Percentiles rank a stretch among this genome's conserved stretches.
phyloP scores from a whole-genome alignment of 495 filamentous ascomycete genomes.

The Lepidopterella palustris region DNA sequence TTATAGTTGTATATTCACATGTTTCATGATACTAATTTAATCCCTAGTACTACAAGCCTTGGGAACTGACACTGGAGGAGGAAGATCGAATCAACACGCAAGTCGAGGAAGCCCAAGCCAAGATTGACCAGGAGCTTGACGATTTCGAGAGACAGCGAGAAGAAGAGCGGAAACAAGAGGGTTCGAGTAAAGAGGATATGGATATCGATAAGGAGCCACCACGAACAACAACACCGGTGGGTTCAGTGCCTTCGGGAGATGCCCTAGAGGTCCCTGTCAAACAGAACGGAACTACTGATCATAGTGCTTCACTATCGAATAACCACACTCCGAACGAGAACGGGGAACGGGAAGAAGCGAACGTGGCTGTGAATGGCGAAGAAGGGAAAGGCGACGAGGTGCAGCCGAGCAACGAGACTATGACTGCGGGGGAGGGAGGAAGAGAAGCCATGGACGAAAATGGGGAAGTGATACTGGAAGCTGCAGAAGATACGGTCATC shows the following conservation, averaged over 20 bases:
- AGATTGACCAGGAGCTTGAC: constrained; percentile 45
- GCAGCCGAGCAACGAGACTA: neutral
- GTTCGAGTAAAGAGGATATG: constrained; percentile 16
- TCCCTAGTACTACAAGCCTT: constrained; percentile 79
- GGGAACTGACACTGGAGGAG: constrained; percentile 61
- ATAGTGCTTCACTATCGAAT: neutral
- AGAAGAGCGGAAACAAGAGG: constrained; percentile 20
- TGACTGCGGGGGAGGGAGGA: constrained; percentile 8
- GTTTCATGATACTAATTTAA: neutral
- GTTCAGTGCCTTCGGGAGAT: constrained; percentile 6
- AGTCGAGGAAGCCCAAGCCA: constrained; percentile 49
- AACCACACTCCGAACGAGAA: neutral
- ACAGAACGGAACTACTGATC: constrained; percentile 19
- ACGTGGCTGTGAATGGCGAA: constrained; percentile 1
- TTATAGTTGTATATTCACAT: neutral
- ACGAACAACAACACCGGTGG: constrained; percentile 4
- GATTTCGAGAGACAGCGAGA: constrained; percentile 44
- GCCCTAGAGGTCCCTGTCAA: neutral
- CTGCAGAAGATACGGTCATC: constrained; percentile 39
- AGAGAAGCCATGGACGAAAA: constrained; percentile 31
- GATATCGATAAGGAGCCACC: constrained; percentile 27
- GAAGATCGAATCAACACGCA: constrained; percentile 57
- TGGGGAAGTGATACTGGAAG: constrained; percentile 36
- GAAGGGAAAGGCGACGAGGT: neutral
- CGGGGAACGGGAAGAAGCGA: constrained; percentile 17